These are phyloP conservation scores for Neoboletus brunneissimus DNA, from an alignment of 768 basidiomycete genomes.

Conservation along the genomic window DNA sequence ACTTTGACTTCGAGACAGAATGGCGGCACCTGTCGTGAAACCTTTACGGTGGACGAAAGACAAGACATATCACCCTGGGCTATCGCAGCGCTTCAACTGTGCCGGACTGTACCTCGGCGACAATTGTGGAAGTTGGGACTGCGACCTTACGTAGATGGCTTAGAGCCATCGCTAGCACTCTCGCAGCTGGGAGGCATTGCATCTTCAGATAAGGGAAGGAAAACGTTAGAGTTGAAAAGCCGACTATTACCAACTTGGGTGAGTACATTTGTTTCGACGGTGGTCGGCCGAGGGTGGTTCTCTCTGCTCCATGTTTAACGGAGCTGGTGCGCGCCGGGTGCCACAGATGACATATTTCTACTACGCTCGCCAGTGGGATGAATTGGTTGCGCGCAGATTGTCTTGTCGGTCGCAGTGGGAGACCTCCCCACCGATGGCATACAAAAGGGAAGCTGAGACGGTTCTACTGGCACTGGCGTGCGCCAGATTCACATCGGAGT, in stretches of 20 bases:
- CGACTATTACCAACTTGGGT: not conserved
- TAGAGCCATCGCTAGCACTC: not conserved
- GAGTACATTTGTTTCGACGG: not conserved
- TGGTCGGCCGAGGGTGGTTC: not conserved
- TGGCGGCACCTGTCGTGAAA: constrained; percentile 1
- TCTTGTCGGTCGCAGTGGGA: not conserved
- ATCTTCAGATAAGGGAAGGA: not conserved
- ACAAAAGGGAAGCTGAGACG: not conserved
- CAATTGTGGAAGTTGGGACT: not conserved
- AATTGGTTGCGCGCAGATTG: not conserved
- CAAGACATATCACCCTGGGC: not conserved
- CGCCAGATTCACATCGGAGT: not conserved
- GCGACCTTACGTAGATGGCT: not conserved
- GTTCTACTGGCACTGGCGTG: too few species aligned
- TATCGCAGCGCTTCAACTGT: not conserved
- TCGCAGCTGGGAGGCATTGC: not conserved
- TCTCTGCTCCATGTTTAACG: not conserved
- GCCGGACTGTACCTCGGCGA: not conserved
- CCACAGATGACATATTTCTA: not conserved
- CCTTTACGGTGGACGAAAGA: not conserved
- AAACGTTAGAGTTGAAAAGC: not conserved
- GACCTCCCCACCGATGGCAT: not conserved
- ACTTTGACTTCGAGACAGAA: not conserved
- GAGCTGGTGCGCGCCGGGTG: not conserved
- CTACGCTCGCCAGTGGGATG: not conserved